Base-by-base conservation (phyloP, 2,329 filamentous ascomycete genomes). In the Penicillium sp. region DNA sequence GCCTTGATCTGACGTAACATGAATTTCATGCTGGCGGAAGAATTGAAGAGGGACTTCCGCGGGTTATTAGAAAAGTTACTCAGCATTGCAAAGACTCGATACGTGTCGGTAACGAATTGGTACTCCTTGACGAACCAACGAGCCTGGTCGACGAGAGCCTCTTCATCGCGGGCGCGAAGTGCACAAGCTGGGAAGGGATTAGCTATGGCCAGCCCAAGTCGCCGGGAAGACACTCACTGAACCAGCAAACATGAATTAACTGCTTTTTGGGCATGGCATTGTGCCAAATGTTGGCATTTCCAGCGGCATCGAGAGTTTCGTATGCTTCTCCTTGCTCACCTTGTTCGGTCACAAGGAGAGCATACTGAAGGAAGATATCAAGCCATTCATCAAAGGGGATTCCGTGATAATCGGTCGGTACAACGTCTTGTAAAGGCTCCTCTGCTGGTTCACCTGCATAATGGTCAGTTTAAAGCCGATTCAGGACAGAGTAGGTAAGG, bases 1-100 rank as follows among this genome's bases (percentile, higher is more conserved):
- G 85, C 84, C 70, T 95, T 95, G 72, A 99, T 89, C 72, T 95
- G 90, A 4, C 94, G 86, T 51, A 96, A 79, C 63, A 97, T 85
- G 66, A 89, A 95, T 69, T 97, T 97, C 70, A 96, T 91, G 18
- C 87, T 86, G 0, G 90, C 86, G 0, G 89, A 88, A 2, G 87
- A 87, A 46, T 87, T 87, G 70, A 92, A 96, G 78, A 87, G 61
- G 2, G 72, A 73, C 50, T 67, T 69, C 24, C 65, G 68, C 18
- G 87, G 84, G 13, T 89, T 86, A 46, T 89, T 85, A 64, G 85
- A 89, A 7, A 95, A 76, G 16, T 88, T 83, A 50, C 88, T 89
- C n/a, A 94, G 77, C 20, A 87, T 82, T 27, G 87, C 83, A 68
- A 92, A 95, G 63, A 96, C 82, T 31, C 92, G 86, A 71, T 92